Evolutionary conservation across 805 yeast species (phyloP).

Genomic region (Zygotorulaspora danielsina): DNA sequence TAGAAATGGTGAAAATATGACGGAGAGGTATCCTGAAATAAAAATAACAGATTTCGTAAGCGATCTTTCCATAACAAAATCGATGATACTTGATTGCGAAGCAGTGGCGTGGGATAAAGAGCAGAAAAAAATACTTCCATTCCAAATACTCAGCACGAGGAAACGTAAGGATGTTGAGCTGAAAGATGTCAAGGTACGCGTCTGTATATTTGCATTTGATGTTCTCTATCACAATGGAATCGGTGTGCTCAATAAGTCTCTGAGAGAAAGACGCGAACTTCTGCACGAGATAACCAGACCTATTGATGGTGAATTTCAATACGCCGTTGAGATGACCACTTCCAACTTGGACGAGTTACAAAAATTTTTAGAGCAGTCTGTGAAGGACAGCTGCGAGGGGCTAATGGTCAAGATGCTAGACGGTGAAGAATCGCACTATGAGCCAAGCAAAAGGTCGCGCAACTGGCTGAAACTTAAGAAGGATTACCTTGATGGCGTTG

Average conservation of each 20-base stretch:
- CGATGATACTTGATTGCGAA: slow-evolving; percentile 87
- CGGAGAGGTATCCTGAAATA: slow-evolving; percentile 90
- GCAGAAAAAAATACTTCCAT: slow-evolving; percentile 77
- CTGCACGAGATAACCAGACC: slow-evolving; percentile 53
- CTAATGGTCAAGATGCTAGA: slow-evolving; percentile 88
- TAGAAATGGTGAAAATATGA: slow-evolving; percentile 95
- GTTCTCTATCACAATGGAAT: slow-evolving; percentile 69
- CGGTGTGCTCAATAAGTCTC: slow-evolving; percentile 60
- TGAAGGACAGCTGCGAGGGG: slow-evolving; percentile 90
- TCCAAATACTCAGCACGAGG: slow-evolving; percentile 88
- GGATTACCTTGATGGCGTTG: slow-evolving; percentile 91
- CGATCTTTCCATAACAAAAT: slow-evolving; percentile 37
- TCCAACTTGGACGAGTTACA: slow-evolving; percentile 72
- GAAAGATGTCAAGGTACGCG: slow-evolving; percentile 82
- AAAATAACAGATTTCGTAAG: slow-evolving; percentile 58
- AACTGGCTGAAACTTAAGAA: slow-evolving; percentile 95
- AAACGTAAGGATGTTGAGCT: slow-evolving; percentile 90
- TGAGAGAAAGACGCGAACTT: slow-evolving; percentile 64
- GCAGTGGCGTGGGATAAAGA: slow-evolving; percentile 96
- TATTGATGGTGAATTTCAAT: slow-evolving; percentile 73
- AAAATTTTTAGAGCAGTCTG: slow-evolving; percentile 78
- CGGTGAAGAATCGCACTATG: slow-evolving; percentile 77
- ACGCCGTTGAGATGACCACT: slow-evolving; percentile 72
- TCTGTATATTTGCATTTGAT: slow-evolving; percentile 91
- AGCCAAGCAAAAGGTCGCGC: slow-evolving; percentile 90